Conservation (phyloP, 176 grass and related monocot species). For the Carex scoparia region DNA sequence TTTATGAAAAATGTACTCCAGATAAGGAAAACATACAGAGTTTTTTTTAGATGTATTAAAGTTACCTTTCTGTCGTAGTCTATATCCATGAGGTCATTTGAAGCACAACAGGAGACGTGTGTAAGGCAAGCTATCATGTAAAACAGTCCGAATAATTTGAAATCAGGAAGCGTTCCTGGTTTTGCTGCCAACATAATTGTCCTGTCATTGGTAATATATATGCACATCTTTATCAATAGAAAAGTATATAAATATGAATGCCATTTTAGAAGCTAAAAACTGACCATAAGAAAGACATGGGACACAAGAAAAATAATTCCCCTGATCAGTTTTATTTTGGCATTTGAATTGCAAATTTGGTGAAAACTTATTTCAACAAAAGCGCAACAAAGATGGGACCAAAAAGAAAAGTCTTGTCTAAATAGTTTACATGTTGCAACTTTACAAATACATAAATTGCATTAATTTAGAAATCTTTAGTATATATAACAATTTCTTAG, state of each 20-base stretch:
- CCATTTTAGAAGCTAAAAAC: background rate
- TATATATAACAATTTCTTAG: background rate
- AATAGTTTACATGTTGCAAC: no score
- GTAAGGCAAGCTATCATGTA: background rate
- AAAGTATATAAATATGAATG: background rate
- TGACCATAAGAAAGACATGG: background rate
- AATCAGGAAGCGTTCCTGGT: constrained; percentile 5
- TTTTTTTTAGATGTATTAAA: background rate
- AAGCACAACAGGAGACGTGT: background rate
- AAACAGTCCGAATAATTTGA: background rate
- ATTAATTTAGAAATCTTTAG: background rate
- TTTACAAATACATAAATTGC: background rate
- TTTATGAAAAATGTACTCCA: no score
- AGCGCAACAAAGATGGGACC: no score
- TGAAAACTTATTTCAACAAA: no score
- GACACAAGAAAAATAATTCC: background rate
- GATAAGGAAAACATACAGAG: no score
- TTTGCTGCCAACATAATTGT: constrained; percentile 1
- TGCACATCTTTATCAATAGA: background rate
- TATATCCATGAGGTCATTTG: background rate
- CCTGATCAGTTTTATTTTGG: no score
- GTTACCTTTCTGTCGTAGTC: constrained; percentile 1
- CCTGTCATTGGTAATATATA: background rate
- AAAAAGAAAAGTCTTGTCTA: no score
- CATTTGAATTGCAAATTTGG: no score